These are phyloP conservation scores for Schwanniomyces vanrijiae DNA, from an alignment of 805 yeast species.

Conservation along the genomic window DNA sequence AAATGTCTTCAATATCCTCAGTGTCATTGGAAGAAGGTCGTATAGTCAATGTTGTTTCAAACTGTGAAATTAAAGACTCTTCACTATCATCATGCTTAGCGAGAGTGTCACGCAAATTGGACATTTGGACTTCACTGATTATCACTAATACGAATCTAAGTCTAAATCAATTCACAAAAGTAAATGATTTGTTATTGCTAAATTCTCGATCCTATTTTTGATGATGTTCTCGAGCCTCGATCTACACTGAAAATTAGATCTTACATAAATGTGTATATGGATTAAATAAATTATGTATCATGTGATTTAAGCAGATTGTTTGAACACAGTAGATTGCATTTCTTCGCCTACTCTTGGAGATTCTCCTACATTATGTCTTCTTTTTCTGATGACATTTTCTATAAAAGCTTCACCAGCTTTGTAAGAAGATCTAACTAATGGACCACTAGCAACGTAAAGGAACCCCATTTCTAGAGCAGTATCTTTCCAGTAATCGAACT, in stretches of 20 bases:
- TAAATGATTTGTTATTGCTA: not conserved
- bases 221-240: not conserved
- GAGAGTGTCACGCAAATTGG: conserved; percentile 8
- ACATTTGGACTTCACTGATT: conserved; percentile 3
- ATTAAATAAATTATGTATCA: not conserved
- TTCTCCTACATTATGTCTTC: conserved; percentile 54
- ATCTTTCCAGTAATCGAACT: conserved; percentile 90
- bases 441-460: conserved; percentile 95
- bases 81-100: conserved; percentile 28
- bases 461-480: conserved; percentile 87
- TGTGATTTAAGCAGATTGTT: not conserved
- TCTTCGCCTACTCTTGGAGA: conserved; percentile 30
- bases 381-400: conserved; percentile 84
- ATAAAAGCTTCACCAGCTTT: conserved; percentile 98
- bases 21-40: conserved; percentile 36
- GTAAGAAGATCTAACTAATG: conserved; percentile 92
- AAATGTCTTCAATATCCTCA: conserved; percentile 33
- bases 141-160: not conserved
- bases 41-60: conserved; percentile 45
- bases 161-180: not conserved
- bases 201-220: not conserved
- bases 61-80: conserved; percentile 41
- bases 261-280: not conserved
- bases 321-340: not conserved
- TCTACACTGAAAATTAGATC: not conserved